phyloP scores from a whole-genome alignment of 768 basidiomycete species.

The Lactifluus subvellereus region DNA sequence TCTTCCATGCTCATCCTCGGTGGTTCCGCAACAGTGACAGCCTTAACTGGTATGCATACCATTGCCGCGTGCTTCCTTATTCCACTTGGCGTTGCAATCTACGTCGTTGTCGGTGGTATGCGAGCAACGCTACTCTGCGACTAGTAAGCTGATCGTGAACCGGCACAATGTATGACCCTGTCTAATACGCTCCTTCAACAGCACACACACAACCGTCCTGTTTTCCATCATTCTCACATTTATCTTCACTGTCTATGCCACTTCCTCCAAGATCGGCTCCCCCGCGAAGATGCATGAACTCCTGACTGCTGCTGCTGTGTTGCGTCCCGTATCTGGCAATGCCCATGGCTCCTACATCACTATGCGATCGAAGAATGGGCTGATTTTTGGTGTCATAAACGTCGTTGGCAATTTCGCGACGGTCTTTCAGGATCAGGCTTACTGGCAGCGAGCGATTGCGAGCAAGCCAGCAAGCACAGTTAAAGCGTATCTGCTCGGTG shows the following conservation, averaged over 20 bases:
- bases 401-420: constrained; percentile 78
- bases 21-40: constrained; percentile 81
- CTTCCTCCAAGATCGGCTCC: constrained; percentile 73
- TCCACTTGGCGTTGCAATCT: constrained; percentile 81
- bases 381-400: constrained; percentile 76
- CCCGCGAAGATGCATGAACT: constrained; percentile 74
- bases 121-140: constrained; percentile 81
- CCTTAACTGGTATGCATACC: constrained; percentile 85
- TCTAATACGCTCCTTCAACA: constrained; percentile 29
- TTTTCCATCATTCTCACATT: constrained; percentile 78
- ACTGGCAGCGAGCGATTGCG: constrained; percentile 92
- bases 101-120: constrained; percentile 85
- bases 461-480: constrained; percentile 78
- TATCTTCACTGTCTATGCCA: constrained; percentile 77
- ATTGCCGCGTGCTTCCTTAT: constrained; percentile 89
- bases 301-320: constrained; percentile 50
- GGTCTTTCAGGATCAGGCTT: constrained; percentile 57
- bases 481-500: constrained; percentile 87
- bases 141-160: constrained; percentile 47
- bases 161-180: background rate
- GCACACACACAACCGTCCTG: constrained; percentile 82
- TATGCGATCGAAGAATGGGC: constrained; percentile 52
- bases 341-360: constrained; percentile 74
- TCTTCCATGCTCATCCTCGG: constrained; percentile 79
- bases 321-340: constrained; percentile 69